Evolutionary conservation across 2,329 filamentous ascomycete species (phyloP).

Genomic region (Curvularia spicifera): DNA sequence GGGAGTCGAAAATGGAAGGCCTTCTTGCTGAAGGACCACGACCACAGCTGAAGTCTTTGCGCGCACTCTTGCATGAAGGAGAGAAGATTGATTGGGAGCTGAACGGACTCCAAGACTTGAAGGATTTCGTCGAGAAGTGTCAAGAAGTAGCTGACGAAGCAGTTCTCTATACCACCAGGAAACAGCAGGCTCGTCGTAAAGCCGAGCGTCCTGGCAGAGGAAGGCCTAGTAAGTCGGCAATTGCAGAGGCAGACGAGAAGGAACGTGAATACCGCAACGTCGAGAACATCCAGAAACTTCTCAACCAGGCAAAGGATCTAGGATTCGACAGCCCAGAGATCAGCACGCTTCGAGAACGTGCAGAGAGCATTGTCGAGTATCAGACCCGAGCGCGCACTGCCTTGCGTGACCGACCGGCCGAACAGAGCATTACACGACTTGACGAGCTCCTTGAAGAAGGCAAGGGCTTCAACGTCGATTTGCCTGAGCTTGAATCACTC

Average conservation of each 20-base stretch:
- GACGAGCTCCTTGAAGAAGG: constrained; percentile 92
- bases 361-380: constrained; percentile 83
- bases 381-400: constrained; percentile 75
- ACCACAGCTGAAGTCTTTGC: constrained; percentile 84
- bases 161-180: constrained; percentile 92
- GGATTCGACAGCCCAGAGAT: constrained; percentile 96
- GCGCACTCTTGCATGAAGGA: constrained; percentile 85
- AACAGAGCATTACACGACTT: constrained; percentile 70
- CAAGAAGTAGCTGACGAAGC: constrained; percentile 98
- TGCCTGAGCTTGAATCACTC: constrained; percentile 83
- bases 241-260: constrained; percentile 81
- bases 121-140: constrained; percentile 91
- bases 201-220: constrained; percentile 86
- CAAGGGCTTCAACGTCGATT: constrained; percentile 86
- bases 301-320: constrained; percentile 82
- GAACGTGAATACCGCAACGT: constrained; percentile 86
- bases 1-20: constrained; percentile 89
- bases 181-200: constrained; percentile 96
- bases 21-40: constrained; percentile 82
- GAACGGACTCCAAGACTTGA: constrained; percentile 79
- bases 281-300: constrained; percentile 83
- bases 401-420: constrained; percentile 63
- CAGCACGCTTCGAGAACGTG: constrained; percentile 80
- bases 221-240: constrained; percentile 64
- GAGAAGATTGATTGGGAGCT: constrained; percentile 94